These are phyloP conservation scores for Ampelomyces quisqualis DNA, from an alignment of 2,329 filamentous ascomycete species.

Conservation along the genomic window DNA sequence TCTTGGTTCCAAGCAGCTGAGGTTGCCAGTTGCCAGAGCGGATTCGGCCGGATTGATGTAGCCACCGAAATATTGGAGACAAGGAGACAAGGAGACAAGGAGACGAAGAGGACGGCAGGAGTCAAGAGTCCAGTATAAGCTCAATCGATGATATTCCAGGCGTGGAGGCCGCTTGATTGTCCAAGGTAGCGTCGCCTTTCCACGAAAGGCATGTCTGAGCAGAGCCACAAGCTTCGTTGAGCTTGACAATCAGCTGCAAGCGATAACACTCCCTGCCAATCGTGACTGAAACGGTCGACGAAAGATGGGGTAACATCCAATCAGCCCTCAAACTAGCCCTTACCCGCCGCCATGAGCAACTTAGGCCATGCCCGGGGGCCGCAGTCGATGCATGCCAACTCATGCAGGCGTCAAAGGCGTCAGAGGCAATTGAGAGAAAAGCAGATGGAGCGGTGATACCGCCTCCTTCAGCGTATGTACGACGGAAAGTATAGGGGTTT, in stretches of 20 bases:
- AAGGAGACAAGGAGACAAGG: background rate
- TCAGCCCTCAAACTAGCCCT: background rate
- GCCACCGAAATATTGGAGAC: background rate
- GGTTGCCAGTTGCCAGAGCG: too few species aligned
- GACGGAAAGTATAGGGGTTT: too few species aligned
- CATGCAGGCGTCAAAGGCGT: slow-evolving; percentile 1
- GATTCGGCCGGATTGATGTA: too few species aligned
- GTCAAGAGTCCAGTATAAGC: background rate
- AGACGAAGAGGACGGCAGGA: background rate
- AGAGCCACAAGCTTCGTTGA: slow-evolving; percentile 15
- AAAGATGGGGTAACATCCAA: slow-evolving; percentile 15
- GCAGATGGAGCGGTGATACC: too few species aligned
- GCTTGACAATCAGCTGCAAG: slow-evolving; percentile 13
- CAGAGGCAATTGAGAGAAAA: background rate
- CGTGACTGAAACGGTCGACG: slow-evolving; percentile 1
- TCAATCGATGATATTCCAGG: background rate
- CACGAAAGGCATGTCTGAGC: slow-evolving; percentile 11
- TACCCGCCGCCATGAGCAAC: slow-evolving; percentile 4
- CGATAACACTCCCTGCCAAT: slow-evolving; percentile 7
- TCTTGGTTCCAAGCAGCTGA: slow-evolving; percentile 13
- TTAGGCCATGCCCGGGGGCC: background rate
- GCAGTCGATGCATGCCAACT: background rate
- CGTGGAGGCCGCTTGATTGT: slow-evolving; percentile 1
- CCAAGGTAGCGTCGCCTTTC: slow-evolving; percentile 9
- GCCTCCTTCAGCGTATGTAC: too few species aligned